phyloP scores from a whole-genome alignment of 2,329 filamentous ascomycete genomes.

The Verticillium nonalfalfae region DNA sequence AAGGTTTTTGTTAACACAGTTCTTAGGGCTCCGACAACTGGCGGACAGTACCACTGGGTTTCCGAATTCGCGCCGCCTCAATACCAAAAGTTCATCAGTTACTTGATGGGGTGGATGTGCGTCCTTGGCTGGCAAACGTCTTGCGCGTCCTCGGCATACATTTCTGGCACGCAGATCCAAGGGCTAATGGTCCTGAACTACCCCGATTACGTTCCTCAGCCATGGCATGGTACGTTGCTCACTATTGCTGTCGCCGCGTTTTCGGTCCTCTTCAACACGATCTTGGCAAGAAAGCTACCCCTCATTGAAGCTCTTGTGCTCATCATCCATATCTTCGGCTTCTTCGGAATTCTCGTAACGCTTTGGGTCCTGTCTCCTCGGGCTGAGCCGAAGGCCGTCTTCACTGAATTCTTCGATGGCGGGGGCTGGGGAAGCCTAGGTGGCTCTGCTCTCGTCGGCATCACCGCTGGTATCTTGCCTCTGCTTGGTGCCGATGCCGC shows the following conservation, averaged over 20 bases:
- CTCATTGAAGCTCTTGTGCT: conserved; percentile 35
- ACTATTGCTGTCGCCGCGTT: conserved; percentile 32
- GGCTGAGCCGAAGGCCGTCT: conserved; percentile 16
- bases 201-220: conserved; percentile 22
- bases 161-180: conserved; percentile 37
- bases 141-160: conserved; percentile 30
- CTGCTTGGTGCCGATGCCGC: conserved; percentile 23
- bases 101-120: conserved; percentile 40
- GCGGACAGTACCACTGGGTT: conserved; percentile 55
- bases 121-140: conserved; percentile 38
- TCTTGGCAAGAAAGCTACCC: conserved; percentile 29
- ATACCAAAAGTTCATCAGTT: conserved; percentile 47
- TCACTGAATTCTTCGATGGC: conserved; percentile 21
- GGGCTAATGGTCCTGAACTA: conserved; percentile 31
- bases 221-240: conserved; percentile 37
- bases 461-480: conserved; percentile 27
- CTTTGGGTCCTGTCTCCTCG: conserved; percentile 28
- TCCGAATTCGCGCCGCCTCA: conserved; percentile 42
- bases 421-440: conserved; percentile 23
- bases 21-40: conserved; percentile 42
- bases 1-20: too few species aligned
- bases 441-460: conserved; percentile 28
- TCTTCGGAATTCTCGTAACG: conserved; percentile 23
- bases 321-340: conserved; percentile 26
- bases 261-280: conserved; percentile 36